Conservation (phyloP, 2,329 filamentous ascomycete species). For the Huntiella omanensis region DNA sequence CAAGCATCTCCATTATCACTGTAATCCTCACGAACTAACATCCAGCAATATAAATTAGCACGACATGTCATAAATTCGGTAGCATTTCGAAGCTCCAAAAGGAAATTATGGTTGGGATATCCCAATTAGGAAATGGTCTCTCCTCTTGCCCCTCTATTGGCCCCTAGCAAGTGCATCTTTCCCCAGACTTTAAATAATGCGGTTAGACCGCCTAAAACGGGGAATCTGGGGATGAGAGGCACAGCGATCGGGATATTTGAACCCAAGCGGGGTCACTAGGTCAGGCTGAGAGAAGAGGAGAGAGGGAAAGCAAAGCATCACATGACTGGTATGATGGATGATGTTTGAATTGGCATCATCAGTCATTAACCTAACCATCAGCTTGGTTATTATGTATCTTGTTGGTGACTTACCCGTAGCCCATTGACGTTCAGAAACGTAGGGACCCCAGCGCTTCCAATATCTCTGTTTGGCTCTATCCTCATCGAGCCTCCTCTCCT, state of each 20-base stretch:
- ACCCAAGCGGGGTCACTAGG: not conserved
- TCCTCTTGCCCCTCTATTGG: not conserved
- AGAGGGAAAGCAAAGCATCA: not conserved
- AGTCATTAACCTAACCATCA: no score
- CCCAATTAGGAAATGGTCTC: conserved; percentile 12
- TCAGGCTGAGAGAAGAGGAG: not conserved
- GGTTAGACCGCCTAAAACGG: no score
- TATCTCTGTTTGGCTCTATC: conserved; percentile 72
- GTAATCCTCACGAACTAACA: conserved; percentile 73
- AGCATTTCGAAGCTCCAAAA: no score
- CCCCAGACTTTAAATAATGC: no score
- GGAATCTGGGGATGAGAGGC: no score
- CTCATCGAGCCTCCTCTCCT: conserved; percentile 77
- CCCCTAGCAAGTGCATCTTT: not conserved
- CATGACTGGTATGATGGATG: no score
- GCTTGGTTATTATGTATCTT: no score
- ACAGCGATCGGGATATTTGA: no score
- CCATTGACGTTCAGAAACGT: conserved; percentile 89
- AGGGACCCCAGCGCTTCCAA: conserved; percentile 97
- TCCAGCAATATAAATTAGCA: not conserved
- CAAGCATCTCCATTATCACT: conserved; percentile 78
- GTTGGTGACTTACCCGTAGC: conserved; percentile 48
- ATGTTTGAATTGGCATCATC: no score
- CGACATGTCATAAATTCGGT: no score
- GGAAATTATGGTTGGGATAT: not conserved